A percentile compares a stretch with the other conserved stretches of the same genome.
phyloP scores from a whole-genome alignment of 306 rosid genomes.

The Quercus robur region DNA sequence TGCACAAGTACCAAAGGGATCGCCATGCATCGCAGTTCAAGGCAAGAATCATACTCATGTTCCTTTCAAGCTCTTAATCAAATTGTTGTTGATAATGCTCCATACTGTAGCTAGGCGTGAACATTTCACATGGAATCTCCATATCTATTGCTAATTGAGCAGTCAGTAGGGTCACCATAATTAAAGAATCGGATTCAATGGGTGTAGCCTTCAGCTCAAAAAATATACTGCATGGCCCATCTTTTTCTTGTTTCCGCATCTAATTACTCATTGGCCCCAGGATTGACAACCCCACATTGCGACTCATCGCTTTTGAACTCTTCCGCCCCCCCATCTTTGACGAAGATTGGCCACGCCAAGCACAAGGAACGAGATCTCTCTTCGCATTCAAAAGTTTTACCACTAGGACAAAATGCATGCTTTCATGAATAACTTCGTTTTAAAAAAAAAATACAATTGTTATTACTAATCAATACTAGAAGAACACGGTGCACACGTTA shows the following conservation, averaged over 20 bases:
- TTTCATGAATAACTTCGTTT: neutral
- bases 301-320: conserved; percentile 1
- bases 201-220: conserved; percentile 24
- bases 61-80: neutral
- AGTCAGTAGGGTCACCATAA: conserved; percentile 13
- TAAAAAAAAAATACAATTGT: no score
- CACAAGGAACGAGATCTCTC: no score
- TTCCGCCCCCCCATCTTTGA: conserved; percentile 7
- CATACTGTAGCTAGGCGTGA: neutral
- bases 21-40: neutral
- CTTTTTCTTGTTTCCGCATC: conserved; percentile 47
- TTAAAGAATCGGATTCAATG: conserved; percentile 34
- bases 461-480: neutral
- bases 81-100: neutral
- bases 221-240: conserved; percentile 30
- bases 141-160: neutral
- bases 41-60: neutral
- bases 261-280: conserved; percentile 25
- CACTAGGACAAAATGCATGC: neutral
- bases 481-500: neutral
- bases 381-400: neutral
- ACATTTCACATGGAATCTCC: neutral
- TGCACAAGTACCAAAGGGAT: neutral
- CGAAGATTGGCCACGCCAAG: conserved; percentile 13
- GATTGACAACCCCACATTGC: conserved; percentile 30